Conservation (phyloP, 1,139 yeast species). For the Ogataea hybrid region DNA sequence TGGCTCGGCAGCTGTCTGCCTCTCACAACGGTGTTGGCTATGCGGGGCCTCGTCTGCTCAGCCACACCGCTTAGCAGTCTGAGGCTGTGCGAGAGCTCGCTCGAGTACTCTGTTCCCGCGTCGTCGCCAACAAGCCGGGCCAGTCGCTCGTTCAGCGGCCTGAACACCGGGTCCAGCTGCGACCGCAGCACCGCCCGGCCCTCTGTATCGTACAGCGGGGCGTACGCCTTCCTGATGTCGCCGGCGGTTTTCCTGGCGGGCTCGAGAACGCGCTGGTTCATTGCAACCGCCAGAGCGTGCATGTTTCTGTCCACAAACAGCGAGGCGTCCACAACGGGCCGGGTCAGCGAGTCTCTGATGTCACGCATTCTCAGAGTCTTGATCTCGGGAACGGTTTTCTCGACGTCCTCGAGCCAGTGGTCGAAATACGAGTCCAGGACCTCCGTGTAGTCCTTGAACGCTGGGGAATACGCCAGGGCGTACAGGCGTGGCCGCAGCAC, state of each 20-base stretch:
- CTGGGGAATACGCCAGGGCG: slow-evolving; percentile 25
- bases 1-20: slow-evolving; percentile 20
- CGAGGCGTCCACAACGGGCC: slow-evolving; percentile 40
- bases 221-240: slow-evolving; percentile 41
- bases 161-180: slow-evolving; percentile 59
- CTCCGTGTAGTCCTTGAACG: slow-evolving; percentile 21
- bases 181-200: slow-evolving; percentile 63
- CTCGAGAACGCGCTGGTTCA: slow-evolving; percentile 36
- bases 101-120: slow-evolving; percentile 39
- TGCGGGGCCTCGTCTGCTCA: slow-evolving; percentile 23
- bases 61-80: slow-evolving; percentile 43
- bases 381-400: slow-evolving; percentile 37
- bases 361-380: slow-evolving; percentile 41
- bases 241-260: slow-evolving; percentile 44
- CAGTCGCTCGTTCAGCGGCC: slow-evolving; percentile 56
- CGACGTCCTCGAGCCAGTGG: slow-evolving; percentile 37
- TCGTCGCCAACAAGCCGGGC: slow-evolving; percentile 39
- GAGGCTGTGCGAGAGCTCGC: slow-evolving; percentile 51
- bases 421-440: slow-evolving; percentile 34
- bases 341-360: slow-evolving; percentile 42
- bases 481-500: slow-evolving; percentile 28
- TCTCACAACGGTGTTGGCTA: slow-evolving; percentile 14
- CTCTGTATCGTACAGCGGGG: slow-evolving; percentile 48
- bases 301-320: slow-evolving; percentile 35
- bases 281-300: slow-evolving; percentile 35